Conservation (phyloP, 495 filamentous ascomycete species). For the Podospora sp. region DNA sequence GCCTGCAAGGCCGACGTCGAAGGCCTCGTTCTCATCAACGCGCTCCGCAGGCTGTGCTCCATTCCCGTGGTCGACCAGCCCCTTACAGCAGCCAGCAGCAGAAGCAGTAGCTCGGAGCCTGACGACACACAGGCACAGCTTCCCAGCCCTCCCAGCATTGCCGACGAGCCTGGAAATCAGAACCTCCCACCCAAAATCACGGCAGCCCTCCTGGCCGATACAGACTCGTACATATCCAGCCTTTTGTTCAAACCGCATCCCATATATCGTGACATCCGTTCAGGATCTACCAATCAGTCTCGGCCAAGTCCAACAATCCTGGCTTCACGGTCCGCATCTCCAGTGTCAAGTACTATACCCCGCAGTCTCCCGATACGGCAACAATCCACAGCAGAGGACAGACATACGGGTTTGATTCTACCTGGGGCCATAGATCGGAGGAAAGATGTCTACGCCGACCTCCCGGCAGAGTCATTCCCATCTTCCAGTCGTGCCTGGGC, state of each 20-base stretch:
- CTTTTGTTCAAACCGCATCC: conserved; percentile 28
- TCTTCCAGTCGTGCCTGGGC: conserved; percentile 31
- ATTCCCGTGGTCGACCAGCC: conserved; percentile 6
- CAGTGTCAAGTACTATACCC: not conserved
- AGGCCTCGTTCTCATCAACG: conserved; percentile 26
- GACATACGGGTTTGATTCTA: not conserved
- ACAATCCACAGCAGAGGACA: not conserved
- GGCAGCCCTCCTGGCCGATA: conserved; percentile 21
- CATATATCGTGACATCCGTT: not conserved
- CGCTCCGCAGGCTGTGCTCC: conserved; percentile 23
- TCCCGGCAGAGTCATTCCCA: conserved; percentile 18
- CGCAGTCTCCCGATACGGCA: not conserved
- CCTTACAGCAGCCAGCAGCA: not conserved
- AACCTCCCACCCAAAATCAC: conserved; percentile 7
- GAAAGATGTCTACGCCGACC: conserved; percentile 8
- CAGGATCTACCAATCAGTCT: not conserved
- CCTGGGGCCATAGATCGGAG: not conserved
- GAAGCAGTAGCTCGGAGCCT: not conserved
- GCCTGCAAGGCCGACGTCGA: conserved; percentile 32
- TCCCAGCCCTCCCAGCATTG: not conserved
- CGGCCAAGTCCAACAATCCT: not conserved
- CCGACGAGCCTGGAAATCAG: not conserved
- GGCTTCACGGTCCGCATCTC: not conserved
- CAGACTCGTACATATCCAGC: conserved; percentile 26
- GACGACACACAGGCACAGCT: not conserved